A percentile compares a stretch with the other conserved stretches of the same genome.
These are phyloP conservation scores for Chlamydomonas eustigma DNA, from an alignment of 139 green algal genomes.

Conservation along the genomic window DNA sequence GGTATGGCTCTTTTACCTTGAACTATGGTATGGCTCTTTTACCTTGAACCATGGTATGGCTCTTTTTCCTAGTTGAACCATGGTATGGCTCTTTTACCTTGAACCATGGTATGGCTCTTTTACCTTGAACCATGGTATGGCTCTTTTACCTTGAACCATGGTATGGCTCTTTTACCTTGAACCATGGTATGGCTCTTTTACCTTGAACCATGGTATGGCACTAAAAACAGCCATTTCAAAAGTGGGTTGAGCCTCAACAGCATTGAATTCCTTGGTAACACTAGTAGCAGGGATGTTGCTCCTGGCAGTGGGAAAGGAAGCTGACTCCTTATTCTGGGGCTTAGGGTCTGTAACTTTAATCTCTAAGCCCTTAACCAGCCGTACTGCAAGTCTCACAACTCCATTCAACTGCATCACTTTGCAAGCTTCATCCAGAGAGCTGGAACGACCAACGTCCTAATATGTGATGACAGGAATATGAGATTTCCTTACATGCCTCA, in stretches of 20 bases:
- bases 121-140: no score
- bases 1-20: background rate
- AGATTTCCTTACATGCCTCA: no score
- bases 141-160: background rate
- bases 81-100: no score
- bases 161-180: background rate
- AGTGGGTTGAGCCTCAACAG: background rate
- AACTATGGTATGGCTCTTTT: no score
- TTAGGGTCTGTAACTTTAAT: background rate
- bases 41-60: no score
- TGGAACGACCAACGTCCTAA: background rate
- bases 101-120: no score
- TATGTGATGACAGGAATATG: no score
- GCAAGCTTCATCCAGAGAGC: background rate
- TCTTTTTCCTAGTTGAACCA: no score
- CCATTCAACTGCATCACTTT: background rate
- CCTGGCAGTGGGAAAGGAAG: no score
- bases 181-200: background rate
- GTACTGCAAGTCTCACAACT: background rate
- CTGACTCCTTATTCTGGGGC: background rate
- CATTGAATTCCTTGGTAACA: background rate
- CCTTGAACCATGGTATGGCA: background rate
- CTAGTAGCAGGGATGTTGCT: no score
- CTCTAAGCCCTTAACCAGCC: background rate
- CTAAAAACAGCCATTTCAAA: background rate